Percentiles rank a stretch among this genome's conserved stretches.
These are phyloP conservation scores for Saccharomycopsis crataegensis DNA, from an alignment of 1,139 yeast genomes.

Conservation along the genomic window DNA sequence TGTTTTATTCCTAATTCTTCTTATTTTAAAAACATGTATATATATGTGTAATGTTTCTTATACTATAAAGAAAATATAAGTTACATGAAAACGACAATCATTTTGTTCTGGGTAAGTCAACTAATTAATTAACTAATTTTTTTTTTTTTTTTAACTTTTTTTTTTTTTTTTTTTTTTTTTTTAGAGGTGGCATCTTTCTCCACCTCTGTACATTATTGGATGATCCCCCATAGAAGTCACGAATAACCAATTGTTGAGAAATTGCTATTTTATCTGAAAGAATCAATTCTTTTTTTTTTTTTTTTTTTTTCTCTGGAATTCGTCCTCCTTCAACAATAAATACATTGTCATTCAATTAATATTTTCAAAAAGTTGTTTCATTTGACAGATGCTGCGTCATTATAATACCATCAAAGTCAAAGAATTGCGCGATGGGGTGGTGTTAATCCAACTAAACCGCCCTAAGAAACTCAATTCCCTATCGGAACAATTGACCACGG, in stretches of 20 bases:
- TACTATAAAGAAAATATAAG: no score
- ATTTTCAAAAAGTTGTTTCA: not conserved
- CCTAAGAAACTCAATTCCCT: conserved; percentile 65
- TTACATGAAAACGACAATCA: no score
- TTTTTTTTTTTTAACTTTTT: no score
- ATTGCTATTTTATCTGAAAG: not conserved
- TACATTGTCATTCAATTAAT: no score
- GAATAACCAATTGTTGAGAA: not conserved
- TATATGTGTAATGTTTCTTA: no score
- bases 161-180: no score
- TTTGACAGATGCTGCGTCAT: not conserved
- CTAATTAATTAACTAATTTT: no score
- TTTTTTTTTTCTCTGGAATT: not conserved
- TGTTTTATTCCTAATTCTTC: no score
- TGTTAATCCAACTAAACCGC: conserved; percentile 36
- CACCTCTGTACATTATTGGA: no score
- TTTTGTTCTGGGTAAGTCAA: no score
- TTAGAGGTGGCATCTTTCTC: no score
- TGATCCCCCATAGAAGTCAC: no score
- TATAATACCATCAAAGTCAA: conserved; percentile 26
- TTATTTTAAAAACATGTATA: not conserved
- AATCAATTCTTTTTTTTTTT: not conserved
- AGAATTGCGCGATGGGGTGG: conserved; percentile 15
- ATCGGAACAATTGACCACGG: conserved; percentile 39
- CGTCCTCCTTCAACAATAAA: not conserved